These are phyloP conservation scores for Papiliotrema fonsecae DNA, from an alignment of 1,284 basidiomycete genomes.

Conservation along the genomic window DNA sequence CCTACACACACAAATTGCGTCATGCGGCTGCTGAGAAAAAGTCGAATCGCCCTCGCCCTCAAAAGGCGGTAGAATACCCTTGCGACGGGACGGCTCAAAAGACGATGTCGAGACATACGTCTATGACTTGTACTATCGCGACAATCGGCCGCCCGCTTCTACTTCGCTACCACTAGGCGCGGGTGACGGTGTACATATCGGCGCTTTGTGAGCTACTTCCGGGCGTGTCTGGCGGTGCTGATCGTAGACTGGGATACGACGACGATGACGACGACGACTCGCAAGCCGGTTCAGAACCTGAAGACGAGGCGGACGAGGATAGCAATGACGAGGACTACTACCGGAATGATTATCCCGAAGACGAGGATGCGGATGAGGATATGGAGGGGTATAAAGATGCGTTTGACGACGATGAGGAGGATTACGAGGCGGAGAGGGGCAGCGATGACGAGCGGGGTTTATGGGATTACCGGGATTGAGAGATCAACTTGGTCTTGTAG, in stretches of 20 bases:
- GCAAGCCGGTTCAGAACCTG: slow-evolving; percentile 39
- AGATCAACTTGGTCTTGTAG: too few species aligned
- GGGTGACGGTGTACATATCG: slow-evolving; percentile 32
- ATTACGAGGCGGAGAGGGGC: slow-evolving; percentile 1
- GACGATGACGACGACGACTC: slow-evolving; percentile 36
- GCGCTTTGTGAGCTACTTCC: slow-evolving; percentile 30
- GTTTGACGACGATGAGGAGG: slow-evolving; percentile 27
- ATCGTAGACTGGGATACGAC: slow-evolving; percentile 34
- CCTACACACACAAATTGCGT: neutral
- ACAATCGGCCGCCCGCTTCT: slow-evolving; percentile 18
- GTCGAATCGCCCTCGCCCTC: slow-evolving; percentile 14
- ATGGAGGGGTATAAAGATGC: slow-evolving; percentile 38
- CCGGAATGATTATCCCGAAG: slow-evolving; percentile 49
- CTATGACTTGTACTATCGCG: slow-evolving; percentile 49
- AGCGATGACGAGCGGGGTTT: slow-evolving; percentile 15
- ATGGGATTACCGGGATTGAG: slow-evolving; percentile 13
- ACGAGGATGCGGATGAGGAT: slow-evolving; percentile 48
- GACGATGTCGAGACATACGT: slow-evolving; percentile 40
- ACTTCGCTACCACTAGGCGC: slow-evolving; percentile 20
- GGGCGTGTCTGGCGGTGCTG: neutral
- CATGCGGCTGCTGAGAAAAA: neutral
- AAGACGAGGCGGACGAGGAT: slow-evolving; percentile 50
- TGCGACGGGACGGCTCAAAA: neutral
- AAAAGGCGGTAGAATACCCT: neutral
- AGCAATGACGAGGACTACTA: slow-evolving; percentile 50